Evolutionary conservation across 164 flowering plant species (phyloP), one percentile per base, ranked within the genome.

Genomic region (Chimonanthus praecox): DNA sequence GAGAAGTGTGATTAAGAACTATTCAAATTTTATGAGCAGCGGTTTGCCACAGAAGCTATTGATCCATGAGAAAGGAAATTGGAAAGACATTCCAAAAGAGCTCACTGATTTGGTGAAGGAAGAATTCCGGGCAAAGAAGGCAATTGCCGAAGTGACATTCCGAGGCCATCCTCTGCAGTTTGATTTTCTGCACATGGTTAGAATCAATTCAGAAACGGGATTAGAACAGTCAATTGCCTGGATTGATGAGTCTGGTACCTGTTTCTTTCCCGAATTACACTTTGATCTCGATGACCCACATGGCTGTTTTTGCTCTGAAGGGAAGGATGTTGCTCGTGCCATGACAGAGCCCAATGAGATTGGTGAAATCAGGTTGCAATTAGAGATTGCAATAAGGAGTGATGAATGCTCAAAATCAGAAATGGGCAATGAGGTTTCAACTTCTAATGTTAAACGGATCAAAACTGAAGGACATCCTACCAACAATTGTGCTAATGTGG

Each of bases 241-340:
- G 98, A 90, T 94, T 82, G 98, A 92, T 83, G 92, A 87, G 66
- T 77, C 78, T 21, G 95, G 87, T 5, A 71, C 77, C 33, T 92
- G 97, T 74, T 94, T 89, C 80, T 90, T 94, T 79, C 98, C 98
- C 0, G 58, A 51, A 51, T 51, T 33, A 33, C 33, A 33, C 33
- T 33, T 33, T 33, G 33, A 33, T 33, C 33, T 33, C 33, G 33
- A 33, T 33, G 33, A 33, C 33, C 33, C 33, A 33, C 33, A 33
- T 33, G 33, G 33, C 33, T 33, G 33, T 33, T 33, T 33, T 33
- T 33, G 33, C 33, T 33, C 33, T 33, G 33, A 33, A 33, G 33
- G 1, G 33, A 33, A 33, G 33, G 33, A 33, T 33, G 33, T 33
- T 33, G 33, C 33, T 33, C 33, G 33, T 33, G 33, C 33, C 33